Base-by-base conservation (phyloP, 441 rosid genomes). In the Adansonia grandidieri region DNA sequence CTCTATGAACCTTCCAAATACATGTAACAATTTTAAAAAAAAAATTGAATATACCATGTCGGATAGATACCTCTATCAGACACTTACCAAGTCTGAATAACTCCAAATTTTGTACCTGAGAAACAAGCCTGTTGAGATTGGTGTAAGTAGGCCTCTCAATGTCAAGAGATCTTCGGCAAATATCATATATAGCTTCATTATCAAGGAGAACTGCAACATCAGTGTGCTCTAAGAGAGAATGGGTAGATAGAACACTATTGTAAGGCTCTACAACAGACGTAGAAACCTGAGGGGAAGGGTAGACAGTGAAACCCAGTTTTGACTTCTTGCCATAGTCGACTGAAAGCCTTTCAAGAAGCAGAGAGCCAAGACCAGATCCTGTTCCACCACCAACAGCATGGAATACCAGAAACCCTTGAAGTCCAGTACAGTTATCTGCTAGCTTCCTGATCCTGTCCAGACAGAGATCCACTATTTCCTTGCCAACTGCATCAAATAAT, bases 151-250 rank as follows among this genome's bases (percentile, higher is more conserved):
- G 69, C 11, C 69, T 64, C 15, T 64, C 69, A 6, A 64, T 64
- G 20, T 64, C 69, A 20, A 92, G 88, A 7, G 95, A 91, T 57
- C 92, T 91, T 85, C 92, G 90, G 83, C 95, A 92, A 85, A 92
- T 92, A 37, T 92, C 95, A 78, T 92, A 92, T 66, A 92, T 92
- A 45, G 97, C 95, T 80, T 92, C 95, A 40, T 91, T 92, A 73
- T 92, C 95, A 3, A 91, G 95, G 51, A 91, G 92, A 65, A 92
- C 91, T 2, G 95, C 85, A 1, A 91, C 93, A 82, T 88, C 91
- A 7, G 91, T 88, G 84, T 88, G 91, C 40, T 88, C 91, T 80
- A 86, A 48, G 22, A 88, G 84, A 9, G 89, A 88, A 80, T 88
- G 91, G 37, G 91, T 86, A 2, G 90, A 88, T 53, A 87, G 87